Base-by-base conservation (phyloP, 208 protist species). In the Borovskyia barvae region DNA sequence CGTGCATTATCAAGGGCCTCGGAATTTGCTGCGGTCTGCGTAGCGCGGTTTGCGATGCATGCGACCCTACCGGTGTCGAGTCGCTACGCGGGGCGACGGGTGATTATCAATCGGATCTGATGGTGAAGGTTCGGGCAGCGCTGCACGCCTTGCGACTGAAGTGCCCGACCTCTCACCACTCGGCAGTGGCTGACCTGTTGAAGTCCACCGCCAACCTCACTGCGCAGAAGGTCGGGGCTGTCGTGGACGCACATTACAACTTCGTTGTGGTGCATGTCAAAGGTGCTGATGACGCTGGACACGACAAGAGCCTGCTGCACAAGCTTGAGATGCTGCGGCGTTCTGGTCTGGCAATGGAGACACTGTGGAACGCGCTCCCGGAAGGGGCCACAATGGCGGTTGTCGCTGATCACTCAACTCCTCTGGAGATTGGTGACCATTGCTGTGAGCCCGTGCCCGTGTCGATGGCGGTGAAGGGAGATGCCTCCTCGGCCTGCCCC, bases 241-340 rank as follows among this genome's bases (percentile, higher is more conserved):
- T 35, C 5, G 49, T 48, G 24, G 52, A 61, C 39, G 43, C 36
- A 48, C 49, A 63, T 20, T 75, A 56, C 54, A 77, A 74, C 56
- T 84, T 89, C 52, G 75, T 73, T 30, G 75, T 85, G n/a, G 46
- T 89, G 40, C 82, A 89, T 50, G 76, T 90, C n/a, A 90, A 90
- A 57, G 83, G 79, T 45, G 79, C 85, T 26, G 83, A 90, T 50
- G 75, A 90, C 47, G 69, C 83, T 0, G 79, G 83, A 12, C 83
- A 90, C 57, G 83, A 86, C 51, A 60, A 51, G 29, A 77, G 36
- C 33, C 66, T 75, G 14, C 43, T 50, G 49, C 53, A 75, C 12
- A 84, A 82, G 56, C 40, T 87, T 26, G 45, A 64, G 47, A 77
- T 87, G 76, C 63, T 86, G 30, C 61, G 75, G 11, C 51, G 62